A percentile compares a stretch with the other conserved stretches of the same genome.
These are phyloP conservation scores for Cardamine chenopodiifolia DNA, from an alignment of 345 rosid genomes.

Conservation along the genomic window DNA sequence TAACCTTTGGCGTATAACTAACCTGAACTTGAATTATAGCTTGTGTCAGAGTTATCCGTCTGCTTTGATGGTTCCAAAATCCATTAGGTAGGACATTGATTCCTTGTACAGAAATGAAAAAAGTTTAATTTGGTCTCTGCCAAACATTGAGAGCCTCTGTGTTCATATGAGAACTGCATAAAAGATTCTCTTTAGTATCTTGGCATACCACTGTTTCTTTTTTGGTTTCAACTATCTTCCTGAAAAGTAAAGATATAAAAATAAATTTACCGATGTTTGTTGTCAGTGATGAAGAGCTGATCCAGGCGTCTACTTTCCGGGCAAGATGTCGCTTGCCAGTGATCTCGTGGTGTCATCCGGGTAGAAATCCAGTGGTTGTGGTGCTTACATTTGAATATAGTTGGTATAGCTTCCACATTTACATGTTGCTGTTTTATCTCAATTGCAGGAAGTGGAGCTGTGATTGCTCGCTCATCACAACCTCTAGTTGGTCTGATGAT, in stretches of 20 bases:
- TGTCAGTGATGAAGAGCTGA: slow-evolving; percentile 79
- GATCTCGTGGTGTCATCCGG: slow-evolving; percentile 93
- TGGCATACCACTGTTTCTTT: slow-evolving; percentile 26
- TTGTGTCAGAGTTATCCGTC: slow-evolving; percentile 88
- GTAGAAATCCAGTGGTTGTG: slow-evolving; percentile 49
- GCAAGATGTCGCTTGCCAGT: slow-evolving; percentile 88
- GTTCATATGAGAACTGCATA: slow-evolving; percentile 28
- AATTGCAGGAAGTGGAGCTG: slow-evolving; percentile 79
- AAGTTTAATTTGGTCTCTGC: slow-evolving; percentile 8
- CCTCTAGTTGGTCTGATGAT: slow-evolving; percentile 97
- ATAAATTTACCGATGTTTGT: slow-evolving; percentile 26
- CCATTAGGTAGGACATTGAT: slow-evolving; percentile 59
- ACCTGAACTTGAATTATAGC: slow-evolving; percentile 62
- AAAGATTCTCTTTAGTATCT: slow-evolving; percentile 19
- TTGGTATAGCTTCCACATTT: slow-evolving; percentile 27
- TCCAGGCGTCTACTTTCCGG: slow-evolving; percentile 88
- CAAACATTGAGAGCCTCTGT: slow-evolving; percentile 24
- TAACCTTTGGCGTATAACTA: slow-evolving; percentile 88
- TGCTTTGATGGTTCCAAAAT: slow-evolving; percentile 86
- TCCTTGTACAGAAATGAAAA: slow-evolving; percentile 25
- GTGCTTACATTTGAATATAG: slow-evolving; percentile 27
- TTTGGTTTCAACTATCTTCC: slow-evolving; percentile 21
- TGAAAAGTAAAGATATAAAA: slow-evolving; percentile 5
- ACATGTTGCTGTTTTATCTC: slow-evolving; percentile 34
- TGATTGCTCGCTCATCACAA: slow-evolving; percentile 98